These are phyloP conservation scores for Kentomonas sorsogonicus DNA, from an alignment of 208 protist species.

Conservation along the genomic window DNA sequence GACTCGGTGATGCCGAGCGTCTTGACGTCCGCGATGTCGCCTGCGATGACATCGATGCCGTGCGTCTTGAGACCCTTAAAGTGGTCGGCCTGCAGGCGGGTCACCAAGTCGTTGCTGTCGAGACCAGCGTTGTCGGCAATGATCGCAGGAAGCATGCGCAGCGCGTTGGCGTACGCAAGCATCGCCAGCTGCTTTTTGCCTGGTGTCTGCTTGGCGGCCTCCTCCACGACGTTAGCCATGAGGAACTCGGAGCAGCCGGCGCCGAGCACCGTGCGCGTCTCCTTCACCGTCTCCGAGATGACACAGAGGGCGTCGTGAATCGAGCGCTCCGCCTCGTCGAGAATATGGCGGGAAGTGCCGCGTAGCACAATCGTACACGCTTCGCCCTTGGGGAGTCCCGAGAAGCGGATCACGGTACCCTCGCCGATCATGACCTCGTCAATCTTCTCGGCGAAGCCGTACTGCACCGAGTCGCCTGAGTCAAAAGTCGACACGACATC, in stretches of 20 bases:
- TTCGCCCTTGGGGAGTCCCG: conserved; percentile 90
- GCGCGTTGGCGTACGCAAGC: conserved; percentile 96
- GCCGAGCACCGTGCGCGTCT: conserved; percentile 95
- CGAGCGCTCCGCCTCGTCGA: conserved; percentile 99
- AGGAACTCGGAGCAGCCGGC: conserved; percentile 98
- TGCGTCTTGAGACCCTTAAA: conserved; percentile 53
- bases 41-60: conserved; percentile 94
- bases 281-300: conserved; percentile 94
- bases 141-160: conserved; percentile 94
- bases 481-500: conserved; percentile 99
- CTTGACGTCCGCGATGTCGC: conserved; percentile 93
- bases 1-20: conserved; percentile 97
- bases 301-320: conserved; percentile 99
- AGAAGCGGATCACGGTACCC: conserved; percentile 97
- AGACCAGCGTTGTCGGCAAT: conserved; percentile 98
- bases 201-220: conserved; percentile 82
- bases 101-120: conserved; percentile 96
- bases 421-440: conserved; percentile 99
- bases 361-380: conserved; percentile 99
- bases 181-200: conserved; percentile 89
- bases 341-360: conserved; percentile 97
- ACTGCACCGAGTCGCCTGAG: conserved; percentile 92
- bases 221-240: conserved; percentile 98
- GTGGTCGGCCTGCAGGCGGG: conserved; percentile 89
- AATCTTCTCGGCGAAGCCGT: conserved; percentile 94